phyloP scores from a whole-genome alignment of 2,329 filamentous ascomycete species.

The Lithohypha guttulata region DNA sequence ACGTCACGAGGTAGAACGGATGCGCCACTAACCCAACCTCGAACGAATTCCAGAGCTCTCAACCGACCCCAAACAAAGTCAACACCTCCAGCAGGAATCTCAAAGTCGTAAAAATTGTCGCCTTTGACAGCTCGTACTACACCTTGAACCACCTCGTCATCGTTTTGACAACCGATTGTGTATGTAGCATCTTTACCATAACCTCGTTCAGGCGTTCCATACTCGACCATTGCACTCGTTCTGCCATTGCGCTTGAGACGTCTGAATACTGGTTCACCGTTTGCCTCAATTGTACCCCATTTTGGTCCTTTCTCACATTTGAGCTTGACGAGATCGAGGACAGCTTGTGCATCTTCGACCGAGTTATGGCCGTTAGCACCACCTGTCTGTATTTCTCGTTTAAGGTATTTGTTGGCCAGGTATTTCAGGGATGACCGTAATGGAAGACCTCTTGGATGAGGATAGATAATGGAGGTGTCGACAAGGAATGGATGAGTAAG shows the following conservation, averaged over 20 bases:
- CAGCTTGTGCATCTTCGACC: slow-evolving; percentile 82
- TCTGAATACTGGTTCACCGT: slow-evolving; percentile 80
- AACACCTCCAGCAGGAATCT: slow-evolving; percentile 41
- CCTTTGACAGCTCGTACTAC: slow-evolving; percentile 43
- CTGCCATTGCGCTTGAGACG: slow-evolving; percentile 52
- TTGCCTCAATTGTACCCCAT: slow-evolving; percentile 72
- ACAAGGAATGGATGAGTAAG: slow-evolving; percentile 87
- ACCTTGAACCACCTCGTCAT: slow-evolving; percentile 47
- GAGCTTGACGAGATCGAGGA: slow-evolving; percentile 83
- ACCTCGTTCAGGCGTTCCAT: slow-evolving; percentile 64
- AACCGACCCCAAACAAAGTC: slow-evolving; percentile 55
- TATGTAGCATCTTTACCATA: slow-evolving; percentile 47
- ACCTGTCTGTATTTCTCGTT: slow-evolving; percentile 76
- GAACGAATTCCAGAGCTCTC: slow-evolving; percentile 48
- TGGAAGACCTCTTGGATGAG: slow-evolving; percentile 79
- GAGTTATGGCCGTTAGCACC: slow-evolving; percentile 74
- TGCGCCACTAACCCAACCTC: slow-evolving; percentile 39
- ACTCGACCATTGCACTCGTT: slow-evolving; percentile 63
- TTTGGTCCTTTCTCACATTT: slow-evolving; percentile 87
- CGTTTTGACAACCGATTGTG: slow-evolving; percentile 46
- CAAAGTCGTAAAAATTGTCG: slow-evolving; percentile 22
- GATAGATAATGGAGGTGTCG: slow-evolving; percentile 82
- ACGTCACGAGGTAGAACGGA: slow-evolving; percentile 32
- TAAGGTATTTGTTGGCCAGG: slow-evolving; percentile 74
- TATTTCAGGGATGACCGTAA: slow-evolving; percentile 86